A percentile compares a stretch with the other conserved stretches of the same genome.
phyloP scores from a whole-genome alignment of 495 filamentous ascomycete species.

The Geopyxis carbonaria region DNA sequence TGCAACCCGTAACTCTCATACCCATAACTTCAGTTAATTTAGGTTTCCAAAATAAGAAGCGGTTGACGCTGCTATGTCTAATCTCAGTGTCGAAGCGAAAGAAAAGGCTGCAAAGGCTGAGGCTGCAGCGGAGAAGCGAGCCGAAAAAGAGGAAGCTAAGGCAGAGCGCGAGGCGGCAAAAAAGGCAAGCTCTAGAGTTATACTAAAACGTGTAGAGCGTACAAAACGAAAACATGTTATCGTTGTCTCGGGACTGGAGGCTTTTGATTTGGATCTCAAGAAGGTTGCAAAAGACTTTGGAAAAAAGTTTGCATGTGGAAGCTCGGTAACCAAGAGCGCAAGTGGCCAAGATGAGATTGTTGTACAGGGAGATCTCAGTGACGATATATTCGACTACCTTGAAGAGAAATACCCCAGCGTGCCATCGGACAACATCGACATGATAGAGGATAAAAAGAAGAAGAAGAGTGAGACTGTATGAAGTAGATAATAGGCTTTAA shows the following conservation, averaged over 20 bases:
- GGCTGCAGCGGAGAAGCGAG: slow-evolving; percentile 52
- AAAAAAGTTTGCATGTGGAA: slow-evolving; percentile 86
- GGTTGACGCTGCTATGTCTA: slow-evolving; percentile 60
- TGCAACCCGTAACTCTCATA: slow-evolving; percentile 12
- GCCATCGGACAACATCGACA: slow-evolving; percentile 84
- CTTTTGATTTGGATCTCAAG: slow-evolving; percentile 81
- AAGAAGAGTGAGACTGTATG: slow-evolving; percentile 18
- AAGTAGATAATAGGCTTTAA: too few relatives aligned
- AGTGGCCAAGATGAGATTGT: slow-evolving; percentile 89
- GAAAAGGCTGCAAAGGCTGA: slow-evolving; percentile 47
- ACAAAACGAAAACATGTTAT: slow-evolving; percentile 97
- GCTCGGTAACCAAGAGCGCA: slow-evolving; percentile 66
- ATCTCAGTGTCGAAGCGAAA: slow-evolving; percentile 72
- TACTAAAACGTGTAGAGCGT: slow-evolving; percentile 90
- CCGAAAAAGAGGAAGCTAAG: slow-evolving; percentile 85
- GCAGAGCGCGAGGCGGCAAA: slow-evolving; percentile 63
- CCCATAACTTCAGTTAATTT: background rate
- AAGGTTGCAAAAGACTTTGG: slow-evolving; percentile 79
- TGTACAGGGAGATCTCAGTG: slow-evolving; percentile 91
- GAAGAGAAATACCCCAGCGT: slow-evolving; percentile 67
- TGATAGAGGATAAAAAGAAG: slow-evolving; percentile 36
- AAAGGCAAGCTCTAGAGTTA: slow-evolving; percentile 59
- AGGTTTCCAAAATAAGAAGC: slow-evolving; percentile 39
- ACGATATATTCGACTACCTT: slow-evolving; percentile 83
- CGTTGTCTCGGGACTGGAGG: slow-evolving; percentile 71